These are phyloP conservation scores for Tubosaeta sp. DNA, from an alignment of 768 basidiomycete genomes.

Conservation along the genomic window DNA sequence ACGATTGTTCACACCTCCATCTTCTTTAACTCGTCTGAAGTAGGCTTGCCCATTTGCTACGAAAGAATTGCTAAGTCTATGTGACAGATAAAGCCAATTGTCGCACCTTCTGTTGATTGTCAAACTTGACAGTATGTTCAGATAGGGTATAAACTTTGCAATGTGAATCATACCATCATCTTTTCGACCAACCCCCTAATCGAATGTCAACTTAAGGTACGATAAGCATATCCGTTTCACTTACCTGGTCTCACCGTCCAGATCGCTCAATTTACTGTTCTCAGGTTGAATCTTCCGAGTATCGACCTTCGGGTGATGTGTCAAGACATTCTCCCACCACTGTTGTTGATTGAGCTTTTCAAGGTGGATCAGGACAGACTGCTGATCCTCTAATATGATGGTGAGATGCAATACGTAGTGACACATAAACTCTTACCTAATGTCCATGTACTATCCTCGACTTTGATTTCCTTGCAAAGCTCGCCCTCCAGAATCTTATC, in stretches of 20 bases:
- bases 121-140: conserved; percentile 33
- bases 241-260: conserved; percentile 92
- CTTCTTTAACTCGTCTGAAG: conserved; percentile 92
- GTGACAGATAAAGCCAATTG: neutral
- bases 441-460: conserved; percentile 98
- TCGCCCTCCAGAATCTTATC: conserved; percentile 87
- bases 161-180: conserved; percentile 83
- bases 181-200: conserved; percentile 96
- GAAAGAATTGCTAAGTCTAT: conserved; percentile 1
- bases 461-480: conserved; percentile 88
- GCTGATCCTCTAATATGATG: conserved; percentile 65
- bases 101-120: conserved; percentile 41
- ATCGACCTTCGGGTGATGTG: conserved; percentile 95
- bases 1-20: conserved; percentile 55
- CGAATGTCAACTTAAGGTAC: conserved; percentile 9
- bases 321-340: conserved; percentile 98
- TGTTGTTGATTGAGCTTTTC: conserved; percentile 85
- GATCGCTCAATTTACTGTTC: conserved; percentile 93
- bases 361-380: conserved; percentile 67
- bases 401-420: conserved; percentile 4
- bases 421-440: conserved; percentile 54
- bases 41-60: conserved; percentile 94
- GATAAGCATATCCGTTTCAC: conserved; percentile 9
- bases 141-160: neutral
- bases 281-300: conserved; percentile 93